A percentile compares a stretch with the other conserved stretches of the same genome.
These are phyloP conservation scores for Dendrobium officinale DNA, from an alignment of 106 monocot species.

Conservation along the genomic window DNA sequence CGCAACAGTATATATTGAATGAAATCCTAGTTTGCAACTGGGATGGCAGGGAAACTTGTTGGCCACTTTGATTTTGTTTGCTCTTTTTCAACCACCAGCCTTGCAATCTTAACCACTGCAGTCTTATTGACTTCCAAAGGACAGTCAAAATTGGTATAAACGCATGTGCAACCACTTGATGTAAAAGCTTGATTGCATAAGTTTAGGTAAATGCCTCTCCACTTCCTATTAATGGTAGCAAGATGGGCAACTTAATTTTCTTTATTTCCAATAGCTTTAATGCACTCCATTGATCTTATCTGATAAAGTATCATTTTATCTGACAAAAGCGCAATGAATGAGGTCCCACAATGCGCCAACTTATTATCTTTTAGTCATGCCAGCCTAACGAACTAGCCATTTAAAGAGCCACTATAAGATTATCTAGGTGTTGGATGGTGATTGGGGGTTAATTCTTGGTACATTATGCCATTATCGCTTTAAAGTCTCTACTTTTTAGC, in stretches of 20 bases:
- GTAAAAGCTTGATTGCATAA: not conserved
- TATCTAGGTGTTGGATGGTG: not conserved
- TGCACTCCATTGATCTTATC: not conserved
- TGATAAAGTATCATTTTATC: not conserved
- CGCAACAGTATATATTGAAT: no score
- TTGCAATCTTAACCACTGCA: no score
- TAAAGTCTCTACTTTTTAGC: not conserved
- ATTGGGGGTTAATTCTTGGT: not conserved
- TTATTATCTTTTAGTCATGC: not conserved
- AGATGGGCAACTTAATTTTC: not conserved
- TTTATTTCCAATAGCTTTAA: not conserved
- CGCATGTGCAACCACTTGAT: not conserved
- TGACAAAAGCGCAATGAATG: not conserved
- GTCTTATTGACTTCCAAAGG: not conserved
- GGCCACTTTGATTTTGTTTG: no score
- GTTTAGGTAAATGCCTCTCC: not conserved
- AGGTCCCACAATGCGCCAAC: not conserved
- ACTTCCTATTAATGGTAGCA: not conserved
- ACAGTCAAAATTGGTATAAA: not conserved
- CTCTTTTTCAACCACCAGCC: no score
- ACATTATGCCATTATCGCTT: not conserved
- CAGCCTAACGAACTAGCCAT: not conserved
- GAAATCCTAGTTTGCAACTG: no score
- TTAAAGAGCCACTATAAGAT: not conserved
- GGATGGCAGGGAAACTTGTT: no score